Evolutionary conservation across 1,284 basidiomycete genomes (phyloP).

Genomic region (Apiotrichum brassicae): DNA sequence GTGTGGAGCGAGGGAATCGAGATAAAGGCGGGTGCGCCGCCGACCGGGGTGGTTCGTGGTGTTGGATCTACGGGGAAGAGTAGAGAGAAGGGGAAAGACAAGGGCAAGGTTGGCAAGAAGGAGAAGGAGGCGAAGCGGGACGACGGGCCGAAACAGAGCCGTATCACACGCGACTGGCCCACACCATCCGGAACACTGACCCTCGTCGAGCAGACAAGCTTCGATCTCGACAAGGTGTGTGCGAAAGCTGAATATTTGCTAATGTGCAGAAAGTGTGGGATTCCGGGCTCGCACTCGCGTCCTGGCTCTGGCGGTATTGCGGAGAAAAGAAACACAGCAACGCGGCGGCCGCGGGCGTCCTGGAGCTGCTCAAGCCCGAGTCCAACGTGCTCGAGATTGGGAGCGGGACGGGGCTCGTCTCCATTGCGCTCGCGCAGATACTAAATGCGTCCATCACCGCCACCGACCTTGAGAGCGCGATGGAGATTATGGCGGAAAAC

Average conservation of each 20-base stretch:
- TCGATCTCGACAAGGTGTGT: conserved; percentile 79
- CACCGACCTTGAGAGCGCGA: conserved; percentile 59
- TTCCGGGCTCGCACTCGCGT: conserved; percentile 70
- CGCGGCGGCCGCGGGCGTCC: conserved; percentile 4
- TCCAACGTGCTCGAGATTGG: conserved; percentile 49
- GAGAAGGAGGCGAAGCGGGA: conserved; percentile 22
- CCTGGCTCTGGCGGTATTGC: conserved; percentile 55
- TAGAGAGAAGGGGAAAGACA: conserved; percentile 5
- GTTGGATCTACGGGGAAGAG: not conserved
- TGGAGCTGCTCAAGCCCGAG: conserved; percentile 1
- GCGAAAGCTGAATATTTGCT: not conserved
- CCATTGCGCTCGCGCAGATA: conserved; percentile 59
- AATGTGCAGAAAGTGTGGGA: conserved; percentile 78
- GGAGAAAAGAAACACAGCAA: not conserved
- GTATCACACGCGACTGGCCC: conserved; percentile 58
- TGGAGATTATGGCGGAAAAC: conserved; percentile 68
- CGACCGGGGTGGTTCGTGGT: not conserved
- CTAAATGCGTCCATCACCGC: conserved; percentile 15
- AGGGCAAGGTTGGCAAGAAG: conserved; percentile 6
- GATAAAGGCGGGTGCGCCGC: conserved; percentile 17
- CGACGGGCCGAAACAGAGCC: conserved; percentile 59
- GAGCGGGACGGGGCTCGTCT: conserved; percentile 72
- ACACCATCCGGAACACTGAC: conserved; percentile 47
- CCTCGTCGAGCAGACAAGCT: conserved; percentile 71
- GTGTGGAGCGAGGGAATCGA: conserved; percentile 44